These are phyloP conservation scores for Letharia lupina DNA, from an alignment of 495 filamentous ascomycete genomes.

Conservation along the genomic window DNA sequence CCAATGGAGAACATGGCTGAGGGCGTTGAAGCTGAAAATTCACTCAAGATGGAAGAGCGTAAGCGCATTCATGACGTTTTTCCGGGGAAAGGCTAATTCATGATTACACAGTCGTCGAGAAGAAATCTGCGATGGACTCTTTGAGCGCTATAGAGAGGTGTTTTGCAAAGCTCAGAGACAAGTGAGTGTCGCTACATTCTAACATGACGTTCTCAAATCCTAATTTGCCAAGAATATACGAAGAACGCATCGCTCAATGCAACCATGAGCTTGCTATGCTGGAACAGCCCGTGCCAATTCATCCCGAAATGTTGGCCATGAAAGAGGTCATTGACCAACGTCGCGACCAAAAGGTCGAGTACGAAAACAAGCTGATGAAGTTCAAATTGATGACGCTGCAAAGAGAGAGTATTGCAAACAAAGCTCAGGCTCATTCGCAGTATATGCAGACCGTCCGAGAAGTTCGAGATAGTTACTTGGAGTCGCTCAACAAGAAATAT, in stretches of 20 bases:
- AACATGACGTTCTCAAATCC: background rate
- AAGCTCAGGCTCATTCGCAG: slow-evolving; percentile 74
- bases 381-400: slow-evolving; percentile 65
- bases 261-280: slow-evolving; percentile 81
- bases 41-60: slow-evolving; percentile 54
- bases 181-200: slow-evolving; percentile 45
- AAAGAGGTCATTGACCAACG: slow-evolving; percentile 74
- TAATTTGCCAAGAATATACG: slow-evolving; percentile 56
- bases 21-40: slow-evolving; percentile 41
- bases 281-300: slow-evolving; percentile 62
- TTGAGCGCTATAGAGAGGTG: slow-evolving; percentile 70
- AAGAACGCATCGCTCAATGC: slow-evolving; percentile 72
- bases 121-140: slow-evolving; percentile 72
- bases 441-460: slow-evolving; percentile 78
- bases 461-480: slow-evolving; percentile 68
- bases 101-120: slow-evolving; percentile 55
- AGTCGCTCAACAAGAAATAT: slow-evolving; percentile 72
- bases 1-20: slow-evolving; percentile 35
- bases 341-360: slow-evolving; percentile 66
- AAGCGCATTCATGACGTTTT: slow-evolving; percentile 35
- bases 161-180: slow-evolving; percentile 77
- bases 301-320: slow-evolving; percentile 81
- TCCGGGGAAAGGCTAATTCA: slow-evolving; percentile 26
- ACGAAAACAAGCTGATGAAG: slow-evolving; percentile 60
- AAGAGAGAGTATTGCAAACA: slow-evolving; percentile 65